Conservation (phyloP, 306 rosid genomes). For the Cucurbita ficifolia region DNA sequence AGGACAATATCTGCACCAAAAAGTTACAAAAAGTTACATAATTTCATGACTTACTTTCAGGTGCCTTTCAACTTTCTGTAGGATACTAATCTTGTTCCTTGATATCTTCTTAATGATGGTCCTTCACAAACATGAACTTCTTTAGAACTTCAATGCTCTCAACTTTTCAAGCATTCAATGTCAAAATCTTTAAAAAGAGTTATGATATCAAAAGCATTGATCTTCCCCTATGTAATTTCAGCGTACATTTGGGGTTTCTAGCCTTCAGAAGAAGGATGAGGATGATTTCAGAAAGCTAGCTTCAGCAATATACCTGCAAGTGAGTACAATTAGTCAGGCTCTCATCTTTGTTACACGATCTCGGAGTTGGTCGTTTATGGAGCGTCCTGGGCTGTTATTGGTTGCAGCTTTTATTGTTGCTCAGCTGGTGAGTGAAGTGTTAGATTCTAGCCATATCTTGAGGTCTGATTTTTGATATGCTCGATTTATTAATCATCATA, state of each 20-base stretch:
- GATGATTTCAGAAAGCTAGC: slow-evolving; percentile 51
- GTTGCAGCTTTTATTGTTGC: slow-evolving; percentile 52
- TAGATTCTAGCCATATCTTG: background rate
- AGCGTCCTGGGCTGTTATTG: slow-evolving; percentile 62
- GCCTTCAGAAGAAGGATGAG: slow-evolving; percentile 29
- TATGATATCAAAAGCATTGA: background rate
- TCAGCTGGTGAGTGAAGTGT: slow-evolving; percentile 48
- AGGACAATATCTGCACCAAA: background rate
- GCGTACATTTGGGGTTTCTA: slow-evolving; percentile 62
- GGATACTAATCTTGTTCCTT: background rate
- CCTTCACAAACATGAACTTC: background rate
- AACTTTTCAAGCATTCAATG: background rate
- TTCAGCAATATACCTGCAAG: slow-evolving; percentile 66
- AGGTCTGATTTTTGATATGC: background rate
- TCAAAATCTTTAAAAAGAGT: background rate
- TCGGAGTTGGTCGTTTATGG: slow-evolving; percentile 59
- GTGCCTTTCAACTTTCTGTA: background rate
- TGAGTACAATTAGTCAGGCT: slow-evolving; percentile 70
- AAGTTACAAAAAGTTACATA: background rate
- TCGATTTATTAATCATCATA: slow-evolving; percentile 7
- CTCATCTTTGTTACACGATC: slow-evolving; percentile 70
- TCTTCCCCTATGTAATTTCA: slow-evolving; percentile 10
- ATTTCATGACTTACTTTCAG: background rate
- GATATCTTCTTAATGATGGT: background rate
- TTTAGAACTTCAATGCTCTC: background rate